Base-by-base conservation (phyloP, 2,329 filamentous ascomycete species). In the Fusarium goolgardi region DNA sequence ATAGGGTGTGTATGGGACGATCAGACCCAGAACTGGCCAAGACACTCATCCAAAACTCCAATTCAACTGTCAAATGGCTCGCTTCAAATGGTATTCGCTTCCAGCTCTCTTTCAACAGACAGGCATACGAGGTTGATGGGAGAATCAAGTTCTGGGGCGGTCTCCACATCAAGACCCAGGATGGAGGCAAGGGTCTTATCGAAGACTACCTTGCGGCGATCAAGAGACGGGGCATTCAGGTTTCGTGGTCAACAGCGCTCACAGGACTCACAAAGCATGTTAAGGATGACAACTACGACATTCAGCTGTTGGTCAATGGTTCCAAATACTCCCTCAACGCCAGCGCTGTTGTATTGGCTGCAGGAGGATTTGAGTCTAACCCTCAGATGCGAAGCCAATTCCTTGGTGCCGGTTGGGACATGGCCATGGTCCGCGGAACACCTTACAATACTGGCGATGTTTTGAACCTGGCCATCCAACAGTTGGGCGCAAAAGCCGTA, bases 351-450 rank as follows among this genome's bases (percentile, higher is more conserved):
- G 45, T 63, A 2, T 9, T 63, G 7, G 59, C 59, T 32, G 59
- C 58, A 2, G 59, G 59, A 3, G 59, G 59, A 3, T 63, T 63
- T 2, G 59, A 63, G 75, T 82, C 88, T 7, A 89, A 85, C 37
- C 79, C 87, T 0, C 79, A 81, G 4, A 81, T 90, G 80, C 82
- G 88, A n/a, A 78, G 81, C 5, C 82, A 87, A 53, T 81, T 79
- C 50, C 77, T 84, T 12, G 88, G 88, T 0, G 63, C 69, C 2
- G 63, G 59, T 2, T 71, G 69, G 69, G 69, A 71, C n/a, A 32
- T 71, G 43, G 69, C 69, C 11, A 71, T 67, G 69, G 66, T 71
- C 1, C 66, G 69, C 0, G 69, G 84, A 10, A 66, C 63, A 6
- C 63, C 63, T 6, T 66, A 67, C n/a, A 66, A 66, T 11, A 67